These are phyloP conservation scores for Cladobotryum mycophilum DNA, from an alignment of 2,329 filamentous ascomycete genomes.

Conservation along the genomic window DNA sequence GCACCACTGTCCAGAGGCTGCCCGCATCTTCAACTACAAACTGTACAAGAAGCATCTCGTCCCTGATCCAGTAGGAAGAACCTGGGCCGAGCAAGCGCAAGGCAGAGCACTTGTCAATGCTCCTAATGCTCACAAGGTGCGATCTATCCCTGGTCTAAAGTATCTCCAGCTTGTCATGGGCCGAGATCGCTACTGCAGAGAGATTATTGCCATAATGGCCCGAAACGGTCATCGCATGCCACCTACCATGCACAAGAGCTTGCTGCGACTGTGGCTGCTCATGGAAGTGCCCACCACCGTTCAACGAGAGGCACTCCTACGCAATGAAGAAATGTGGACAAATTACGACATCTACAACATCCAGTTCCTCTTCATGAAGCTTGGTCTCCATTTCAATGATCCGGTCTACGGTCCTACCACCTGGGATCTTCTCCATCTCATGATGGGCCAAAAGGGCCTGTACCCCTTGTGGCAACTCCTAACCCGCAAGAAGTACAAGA, in stretches of 20 bases:
- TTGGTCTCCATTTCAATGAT: conserved; percentile 63
- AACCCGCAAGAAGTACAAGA: conserved; percentile 46
- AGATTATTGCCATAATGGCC: conserved; percentile 58
- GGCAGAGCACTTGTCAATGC: conserved; percentile 7
- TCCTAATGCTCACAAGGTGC: conserved; percentile 27
- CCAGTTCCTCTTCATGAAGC: conserved; percentile 63
- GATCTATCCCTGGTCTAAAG: conserved; percentile 53
- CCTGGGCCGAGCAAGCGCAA: conserved; percentile 23
- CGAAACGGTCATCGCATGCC: conserved; percentile 53
- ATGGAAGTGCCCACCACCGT: conserved; percentile 58
- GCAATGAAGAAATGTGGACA: conserved; percentile 47
- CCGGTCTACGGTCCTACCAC: conserved; percentile 49
- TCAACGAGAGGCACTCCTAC: conserved; percentile 49
- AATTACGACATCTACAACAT: conserved; percentile 55
- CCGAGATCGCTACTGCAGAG: conserved; percentile 48
- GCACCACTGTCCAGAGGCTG: conserved; percentile 48
- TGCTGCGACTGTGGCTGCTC: conserved; percentile 67
- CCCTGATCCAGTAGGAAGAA: conserved; percentile 50
- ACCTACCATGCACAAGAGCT: conserved; percentile 33
- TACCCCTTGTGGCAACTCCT: conserved; percentile 55
- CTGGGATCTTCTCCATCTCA: conserved; percentile 46
- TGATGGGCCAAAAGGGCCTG: conserved; percentile 54
- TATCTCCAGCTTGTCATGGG: conserved; percentile 63
- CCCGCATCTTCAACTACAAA: conserved; percentile 53
- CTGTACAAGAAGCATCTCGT: conserved; percentile 53